Conservation (phyloP, 1,284 basidiomycete species). For the Trametes polyzona region DNA sequence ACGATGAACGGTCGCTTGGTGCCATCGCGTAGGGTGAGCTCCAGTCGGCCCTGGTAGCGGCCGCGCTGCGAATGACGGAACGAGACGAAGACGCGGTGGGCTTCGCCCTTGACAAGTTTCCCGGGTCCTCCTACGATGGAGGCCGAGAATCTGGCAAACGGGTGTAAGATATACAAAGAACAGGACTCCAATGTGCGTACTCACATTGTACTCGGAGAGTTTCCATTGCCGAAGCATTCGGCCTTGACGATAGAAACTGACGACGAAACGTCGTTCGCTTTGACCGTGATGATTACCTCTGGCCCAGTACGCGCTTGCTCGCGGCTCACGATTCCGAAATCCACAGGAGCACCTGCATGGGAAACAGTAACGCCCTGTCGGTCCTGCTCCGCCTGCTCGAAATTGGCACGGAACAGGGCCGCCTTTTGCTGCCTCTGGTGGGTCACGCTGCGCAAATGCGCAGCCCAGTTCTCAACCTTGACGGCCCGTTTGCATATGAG, state of each 20-base stretch:
- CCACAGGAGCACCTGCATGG: slow-evolving; percentile 29
- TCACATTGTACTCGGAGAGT: background rate
- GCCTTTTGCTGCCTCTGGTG: slow-evolving; percentile 13
- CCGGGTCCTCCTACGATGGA: background rate
- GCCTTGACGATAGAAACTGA: background rate
- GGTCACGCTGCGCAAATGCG: background rate
- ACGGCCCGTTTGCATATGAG: background rate
- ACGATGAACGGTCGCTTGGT: too few relatives aligned
- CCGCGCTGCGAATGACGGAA: too few relatives aligned
- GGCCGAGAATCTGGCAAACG: background rate
- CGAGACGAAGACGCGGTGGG: background rate
- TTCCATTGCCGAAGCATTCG: background rate
- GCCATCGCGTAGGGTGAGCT: too few relatives aligned
- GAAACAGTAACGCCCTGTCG: slow-evolving; percentile 34
- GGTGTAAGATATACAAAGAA: background rate
- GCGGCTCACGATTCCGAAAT: slow-evolving; percentile 42
- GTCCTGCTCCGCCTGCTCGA: slow-evolving; percentile 34
- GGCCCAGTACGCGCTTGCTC: slow-evolving; percentile 33
- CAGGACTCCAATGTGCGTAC: too few relatives aligned
- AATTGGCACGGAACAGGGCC: slow-evolving; percentile 21
- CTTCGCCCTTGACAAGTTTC: background rate
- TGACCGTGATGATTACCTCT: slow-evolving; percentile 9
- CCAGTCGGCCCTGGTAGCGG: too few relatives aligned
- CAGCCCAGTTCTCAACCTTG: background rate
- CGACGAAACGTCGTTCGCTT: background rate